Evolutionary conservation across 176 grass and related monocot species (phyloP), one percentile per base, ranked within the genome.

Genomic region (Eleusine coracana): DNA sequence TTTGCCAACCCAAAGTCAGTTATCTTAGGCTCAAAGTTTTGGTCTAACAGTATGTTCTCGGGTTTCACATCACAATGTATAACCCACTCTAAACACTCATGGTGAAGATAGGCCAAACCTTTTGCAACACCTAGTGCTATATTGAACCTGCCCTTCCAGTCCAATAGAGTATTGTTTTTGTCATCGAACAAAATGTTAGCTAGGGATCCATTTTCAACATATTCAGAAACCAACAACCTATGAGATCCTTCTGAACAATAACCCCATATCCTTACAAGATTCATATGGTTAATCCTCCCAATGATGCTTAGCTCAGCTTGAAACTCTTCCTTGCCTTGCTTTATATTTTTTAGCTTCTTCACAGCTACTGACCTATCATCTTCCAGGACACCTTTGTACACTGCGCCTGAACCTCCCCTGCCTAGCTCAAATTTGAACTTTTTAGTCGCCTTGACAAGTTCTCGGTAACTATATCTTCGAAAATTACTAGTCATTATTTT

Each of bases 61-160:
- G 59, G 59, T 62, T 62, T 62, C 59, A 62, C 59, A 28, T 62
- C 59, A 13, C 59, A 62, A 62, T 62, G 59, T 56, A 90, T 78
- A 23, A 90, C 84, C 84, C 88, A 79, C 66, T 90, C 83, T 4
- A 86, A 60, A 40, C 84, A 90, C 66, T 90, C 84, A 21, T 90
- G 88, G 21, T 90, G 88, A 42, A 90, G 84, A 79, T 90, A 90
- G 23, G 88, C 73, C 42, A 90, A 55, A 0, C 88, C 88, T 55
- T 81, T 90, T 2, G 84, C 84, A 12, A 90, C 84, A 13, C 88
- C 88, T 48, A 90, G 18, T 27, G 84, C 79, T 18, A 90, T 90
- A 18, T 90, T 86, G 31, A 78, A 83, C 73, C 88, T 80, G 29
- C 71, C 45, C 52, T 44, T 89, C 87, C 87, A 89, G 38, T 67